Evolutionary conservation across 1,284 basidiomycete species (phyloP).

Genomic region (Coniferiporia weirii): DNA sequence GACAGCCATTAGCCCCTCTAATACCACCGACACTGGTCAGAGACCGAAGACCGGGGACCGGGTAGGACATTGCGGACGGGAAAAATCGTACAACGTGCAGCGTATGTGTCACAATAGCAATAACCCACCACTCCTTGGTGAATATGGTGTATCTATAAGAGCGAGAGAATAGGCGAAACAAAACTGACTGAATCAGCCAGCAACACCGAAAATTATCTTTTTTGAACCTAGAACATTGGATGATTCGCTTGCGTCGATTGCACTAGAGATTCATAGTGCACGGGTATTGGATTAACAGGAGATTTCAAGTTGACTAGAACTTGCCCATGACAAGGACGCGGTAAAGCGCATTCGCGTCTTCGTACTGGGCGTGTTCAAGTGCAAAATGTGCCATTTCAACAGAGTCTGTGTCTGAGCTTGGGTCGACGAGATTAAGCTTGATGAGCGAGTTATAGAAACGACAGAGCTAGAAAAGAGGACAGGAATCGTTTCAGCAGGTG

Average conservation of each 20-base stretch:
- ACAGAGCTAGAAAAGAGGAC: conserved; percentile 46
- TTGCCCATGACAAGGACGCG: conserved; percentile 44
- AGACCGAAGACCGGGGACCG: neutral
- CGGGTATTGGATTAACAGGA: neutral
- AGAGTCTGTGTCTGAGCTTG: conserved; percentile 54
- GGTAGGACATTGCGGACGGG: neutral
- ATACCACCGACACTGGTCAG: neutral
- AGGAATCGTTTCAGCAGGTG: neutral
- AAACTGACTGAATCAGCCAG: neutral
- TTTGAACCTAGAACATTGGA: neutral
- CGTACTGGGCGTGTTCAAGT: conserved; percentile 60
- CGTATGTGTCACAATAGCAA: neutral
- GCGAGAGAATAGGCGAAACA: neutral
- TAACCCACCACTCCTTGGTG: neutral
- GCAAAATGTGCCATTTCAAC: conserved; percentile 73
- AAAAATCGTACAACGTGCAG: neutral
- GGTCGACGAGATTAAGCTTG: conserved; percentile 56
- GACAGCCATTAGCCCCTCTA: neutral
- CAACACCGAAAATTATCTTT: neutral
- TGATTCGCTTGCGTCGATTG: neutral
- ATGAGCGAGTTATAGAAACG: conserved; percentile 70
- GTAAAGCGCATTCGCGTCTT: conserved; percentile 69
- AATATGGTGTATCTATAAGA: conserved; percentile 4
- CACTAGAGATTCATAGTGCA: neutral
- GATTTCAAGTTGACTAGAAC: conserved; percentile 27